Conservation (phyloP, 306 rosid genomes). For the Neltuma alba region DNA sequence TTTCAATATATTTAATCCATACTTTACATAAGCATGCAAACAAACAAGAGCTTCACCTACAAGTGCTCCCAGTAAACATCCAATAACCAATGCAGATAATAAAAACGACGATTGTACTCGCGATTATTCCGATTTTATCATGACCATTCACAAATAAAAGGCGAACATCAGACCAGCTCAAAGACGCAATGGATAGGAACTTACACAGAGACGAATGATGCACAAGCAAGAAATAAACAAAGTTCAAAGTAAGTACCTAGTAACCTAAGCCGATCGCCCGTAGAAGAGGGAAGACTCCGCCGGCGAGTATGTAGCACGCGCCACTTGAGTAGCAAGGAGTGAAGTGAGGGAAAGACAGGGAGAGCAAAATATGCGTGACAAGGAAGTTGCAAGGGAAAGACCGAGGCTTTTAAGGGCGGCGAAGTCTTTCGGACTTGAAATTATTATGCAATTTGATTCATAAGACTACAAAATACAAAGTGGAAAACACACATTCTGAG, state of each 20-base stretch:
- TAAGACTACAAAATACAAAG: not conserved
- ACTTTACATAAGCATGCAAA: not conserved
- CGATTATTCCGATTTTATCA: not conserved
- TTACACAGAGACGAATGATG: not conserved
- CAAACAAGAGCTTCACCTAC: not conserved
- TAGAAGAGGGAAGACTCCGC: not conserved
- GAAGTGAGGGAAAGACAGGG: not conserved
- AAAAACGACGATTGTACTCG: not conserved
- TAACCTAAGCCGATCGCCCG: not conserved
- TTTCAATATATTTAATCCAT: not conserved
- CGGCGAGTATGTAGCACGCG: conserved; percentile 2
- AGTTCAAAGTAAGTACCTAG: not conserved
- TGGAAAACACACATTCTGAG: too few species aligned
- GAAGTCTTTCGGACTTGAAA: not conserved
- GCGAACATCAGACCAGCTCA: not conserved
- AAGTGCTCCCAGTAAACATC: not conserved
- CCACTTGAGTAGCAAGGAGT: not conserved
- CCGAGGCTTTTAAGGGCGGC: not conserved
- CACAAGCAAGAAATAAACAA: not conserved
- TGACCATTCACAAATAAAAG: not conserved
- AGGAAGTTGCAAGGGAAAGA: not conserved
- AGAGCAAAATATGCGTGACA: not conserved
- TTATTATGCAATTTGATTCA: not conserved
- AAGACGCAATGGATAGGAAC: not conserved
- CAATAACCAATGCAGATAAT: conserved; percentile 6